Conservation (phyloP, 2,329 filamentous ascomycete genomes). For the Arthrinium phaeospermum region DNA sequence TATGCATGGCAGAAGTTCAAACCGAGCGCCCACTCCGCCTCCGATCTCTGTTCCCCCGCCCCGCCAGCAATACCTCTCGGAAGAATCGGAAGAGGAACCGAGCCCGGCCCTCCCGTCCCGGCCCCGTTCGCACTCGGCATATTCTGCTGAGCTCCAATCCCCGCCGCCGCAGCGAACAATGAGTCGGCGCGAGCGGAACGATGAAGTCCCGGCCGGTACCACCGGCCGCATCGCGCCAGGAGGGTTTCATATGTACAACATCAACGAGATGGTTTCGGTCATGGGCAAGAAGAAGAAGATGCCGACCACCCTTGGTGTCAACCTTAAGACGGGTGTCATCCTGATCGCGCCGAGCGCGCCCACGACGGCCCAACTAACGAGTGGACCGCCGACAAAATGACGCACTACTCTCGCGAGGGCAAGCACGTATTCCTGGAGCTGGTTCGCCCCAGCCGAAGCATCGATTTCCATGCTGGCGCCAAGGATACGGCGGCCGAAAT, state of each 20-base stretch:
- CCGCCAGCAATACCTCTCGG: conserved; percentile 64
- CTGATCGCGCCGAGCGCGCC: conserved; percentile 84
- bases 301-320: conserved; percentile 96
- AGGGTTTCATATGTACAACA: conserved; percentile 93
- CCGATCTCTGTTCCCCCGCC: conserved; percentile 54
- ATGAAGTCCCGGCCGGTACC: conserved; percentile 43
- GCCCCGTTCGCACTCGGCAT: conserved; percentile 33
- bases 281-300: conserved; percentile 98
- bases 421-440: conserved; percentile 98
- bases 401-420: conserved; percentile 96
- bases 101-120: conserved; percentile 48
- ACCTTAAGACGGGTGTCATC: conserved; percentile 84
- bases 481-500: conserved; percentile 98
- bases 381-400: conserved; percentile 93
- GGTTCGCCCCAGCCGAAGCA: conserved; percentile 87
- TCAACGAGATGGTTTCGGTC: conserved; percentile 96
- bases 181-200: conserved; percentile 42
- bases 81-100: conserved; percentile 72
- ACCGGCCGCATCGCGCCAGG: conserved; percentile 68
- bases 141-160: conserved; percentile 34
- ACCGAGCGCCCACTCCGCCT: conserved; percentile 54
- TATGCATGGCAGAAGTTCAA: conserved; percentile 53
- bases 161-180: conserved; percentile 41
- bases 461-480: conserved; percentile 95
- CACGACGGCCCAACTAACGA: conserved; percentile 85